Evolutionary conservation across 768 basidiomycete genomes (phyloP), one percentile per base, ranked within the genome.

Genomic region (Kwoniella bestiolae): DNA sequence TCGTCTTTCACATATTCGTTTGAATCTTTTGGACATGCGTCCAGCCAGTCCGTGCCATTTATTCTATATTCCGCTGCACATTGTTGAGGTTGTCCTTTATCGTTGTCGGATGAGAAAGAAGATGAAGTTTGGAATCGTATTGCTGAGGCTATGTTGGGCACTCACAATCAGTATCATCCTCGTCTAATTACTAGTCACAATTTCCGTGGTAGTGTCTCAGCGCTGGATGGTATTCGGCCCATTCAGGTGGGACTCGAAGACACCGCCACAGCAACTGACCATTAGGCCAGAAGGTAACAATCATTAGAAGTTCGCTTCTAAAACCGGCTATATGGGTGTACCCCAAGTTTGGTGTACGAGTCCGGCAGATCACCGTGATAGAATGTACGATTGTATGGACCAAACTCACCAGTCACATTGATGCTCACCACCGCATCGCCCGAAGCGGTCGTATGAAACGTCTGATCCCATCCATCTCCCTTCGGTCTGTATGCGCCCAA

Each of bases 401-500:
- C n/a, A n/a, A n/a, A 55, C 68, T 63, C 29, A 70, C 68, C 68
- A 26, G 60, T 66, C 2, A 70, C 16, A 31, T 70, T 70, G 32
- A 70, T 49, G 32, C 60, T 34, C n/a, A 70, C 51, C 2, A 29
- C 41, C n/a, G 45, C 55, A 2, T 41, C 49, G 16, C 51, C 60
- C 3, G n/a, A 38, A 9, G 21, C 12, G 21, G 61, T 55, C 21
- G 56, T 18, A 45, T 70, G 68, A n/a, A 63, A 60, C 21, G 68
- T 70, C 38, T 70, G 65, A 66, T 70, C 68, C 31, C n/a, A 66
- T n/a, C 68, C 68, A 58, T 70, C 51, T 16, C 52, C 47, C 28
- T 65, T 50, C 2, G 60, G 26, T 38, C 53, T 41, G 35, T 74
- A 78, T 3, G 64, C 72, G 2, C 67, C 35, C 21, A 55, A 12